Conservation (phyloP, 73 alveolate genomes). For the Symbiodinium pilosum region DNA sequence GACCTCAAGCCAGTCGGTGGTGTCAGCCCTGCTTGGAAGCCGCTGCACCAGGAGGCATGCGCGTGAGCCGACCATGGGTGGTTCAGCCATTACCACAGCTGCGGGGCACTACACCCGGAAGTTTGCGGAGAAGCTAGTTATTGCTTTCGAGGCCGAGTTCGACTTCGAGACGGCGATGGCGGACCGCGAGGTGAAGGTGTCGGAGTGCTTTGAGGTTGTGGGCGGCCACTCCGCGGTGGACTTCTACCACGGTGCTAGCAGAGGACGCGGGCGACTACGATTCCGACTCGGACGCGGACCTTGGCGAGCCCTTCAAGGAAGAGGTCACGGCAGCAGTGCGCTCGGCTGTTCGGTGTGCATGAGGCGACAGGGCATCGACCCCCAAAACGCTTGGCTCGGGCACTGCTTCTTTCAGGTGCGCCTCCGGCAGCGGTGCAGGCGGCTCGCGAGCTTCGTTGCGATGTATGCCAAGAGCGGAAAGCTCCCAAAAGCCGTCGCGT, state of each 20-base stretch:
- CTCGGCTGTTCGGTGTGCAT: conserved; percentile 2
- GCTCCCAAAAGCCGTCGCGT: not conserved
- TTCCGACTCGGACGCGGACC: not conserved
- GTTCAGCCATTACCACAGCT: not conserved
- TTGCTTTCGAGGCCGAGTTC: not conserved
- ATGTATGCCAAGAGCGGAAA: not conserved
- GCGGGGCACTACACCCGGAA: conserved; percentile 2
- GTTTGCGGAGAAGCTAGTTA: not conserved
- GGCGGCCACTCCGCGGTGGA: not conserved
- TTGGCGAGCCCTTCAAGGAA: not conserved
- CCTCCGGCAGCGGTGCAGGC: not conserved
- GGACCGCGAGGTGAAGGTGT: not conserved
- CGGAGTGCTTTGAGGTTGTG: not conserved
- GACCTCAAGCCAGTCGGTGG: conserved; percentile 20
- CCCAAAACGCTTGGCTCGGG: not conserved
- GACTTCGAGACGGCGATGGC: not conserved
- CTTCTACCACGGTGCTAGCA: not conserved
- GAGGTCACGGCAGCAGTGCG: not conserved
- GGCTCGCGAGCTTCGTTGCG: not conserved
- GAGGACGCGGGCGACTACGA: not conserved
- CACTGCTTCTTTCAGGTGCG: not conserved
- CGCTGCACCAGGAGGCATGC: not conserved
- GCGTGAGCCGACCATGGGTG: not conserved
- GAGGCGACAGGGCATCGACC: conserved; percentile 10
- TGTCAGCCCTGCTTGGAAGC: not conserved